These are phyloP conservation scores for Cruciata laevipes DNA, from an alignment of 257 asterid species.

Conservation along the genomic window DNA sequence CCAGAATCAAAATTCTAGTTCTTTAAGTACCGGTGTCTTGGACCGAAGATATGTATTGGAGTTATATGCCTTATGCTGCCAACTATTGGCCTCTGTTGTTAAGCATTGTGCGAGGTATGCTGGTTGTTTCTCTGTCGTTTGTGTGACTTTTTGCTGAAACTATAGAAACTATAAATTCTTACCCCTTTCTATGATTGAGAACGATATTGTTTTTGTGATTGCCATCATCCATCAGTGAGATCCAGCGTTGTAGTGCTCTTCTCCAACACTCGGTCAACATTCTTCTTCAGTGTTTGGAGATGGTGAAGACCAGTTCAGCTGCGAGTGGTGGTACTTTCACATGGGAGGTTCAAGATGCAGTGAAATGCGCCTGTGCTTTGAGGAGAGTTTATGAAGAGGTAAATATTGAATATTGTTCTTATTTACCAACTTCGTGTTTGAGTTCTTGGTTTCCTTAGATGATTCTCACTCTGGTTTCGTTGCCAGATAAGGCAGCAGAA, in stretches of 20 bases:
- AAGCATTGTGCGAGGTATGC: conserved; percentile 71
- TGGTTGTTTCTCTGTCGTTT: conserved; percentile 12
- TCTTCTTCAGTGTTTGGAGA: conserved; percentile 82
- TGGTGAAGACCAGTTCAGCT: conserved; percentile 30
- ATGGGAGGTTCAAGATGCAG: conserved; percentile 72
- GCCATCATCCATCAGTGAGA: conserved; percentile 39
- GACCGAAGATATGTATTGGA: conserved; percentile 45
- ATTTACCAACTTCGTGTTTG: background rate
- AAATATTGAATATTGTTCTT: background rate
- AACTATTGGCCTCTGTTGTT: conserved; percentile 58
- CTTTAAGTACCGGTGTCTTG: conserved; percentile 20
- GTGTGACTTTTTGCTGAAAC: conserved; percentile 5
- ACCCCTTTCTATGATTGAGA: background rate
- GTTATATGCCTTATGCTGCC: conserved; percentile 77
- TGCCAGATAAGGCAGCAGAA: conserved; percentile 78
- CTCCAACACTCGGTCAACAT: conserved; percentile 67
- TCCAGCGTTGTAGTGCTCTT: conserved; percentile 52
- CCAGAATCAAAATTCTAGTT: conserved; percentile 31
- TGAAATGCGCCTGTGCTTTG: conserved; percentile 68
- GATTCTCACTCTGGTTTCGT: background rate
- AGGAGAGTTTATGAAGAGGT: conserved; percentile 96
- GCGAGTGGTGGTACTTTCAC: conserved; percentile 28
- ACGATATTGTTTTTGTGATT: conserved; percentile 3
- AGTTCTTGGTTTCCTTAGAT: background rate
- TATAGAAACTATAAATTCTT: background rate